Evolutionary conservation across 257 asterid species (phyloP).

Genomic region (Penstemon newberryi): DNA sequence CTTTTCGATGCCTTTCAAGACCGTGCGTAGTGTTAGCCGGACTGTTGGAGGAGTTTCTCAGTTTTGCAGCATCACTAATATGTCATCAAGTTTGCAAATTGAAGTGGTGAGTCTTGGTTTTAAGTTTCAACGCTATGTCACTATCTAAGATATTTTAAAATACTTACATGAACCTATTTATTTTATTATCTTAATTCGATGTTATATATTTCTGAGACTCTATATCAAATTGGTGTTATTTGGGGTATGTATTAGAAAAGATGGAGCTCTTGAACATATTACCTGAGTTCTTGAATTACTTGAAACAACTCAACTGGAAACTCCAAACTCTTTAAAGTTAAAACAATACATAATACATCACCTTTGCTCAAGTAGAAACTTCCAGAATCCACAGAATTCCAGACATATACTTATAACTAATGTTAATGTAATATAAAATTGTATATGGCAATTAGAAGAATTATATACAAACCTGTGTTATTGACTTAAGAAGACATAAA

Average conservation of each 20-base stretch:
- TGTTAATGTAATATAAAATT: background rate
- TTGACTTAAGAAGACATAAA: background rate
- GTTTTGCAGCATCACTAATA: conserved; percentile 67
- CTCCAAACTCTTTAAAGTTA: background rate
- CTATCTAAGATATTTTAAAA: too few relatives aligned
- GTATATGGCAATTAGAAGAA: background rate
- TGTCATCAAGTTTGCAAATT: conserved; percentile 70
- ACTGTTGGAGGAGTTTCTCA: conserved; percentile 70
- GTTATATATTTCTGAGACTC: too few relatives aligned
- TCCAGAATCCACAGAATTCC: background rate
- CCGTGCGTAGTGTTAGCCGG: conserved; percentile 69
- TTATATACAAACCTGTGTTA: background rate
- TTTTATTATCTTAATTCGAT: too few relatives aligned
- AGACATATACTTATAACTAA: background rate
- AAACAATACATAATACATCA: background rate
- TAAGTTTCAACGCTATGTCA: conserved; percentile 6
- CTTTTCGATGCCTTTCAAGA: conserved; percentile 78
- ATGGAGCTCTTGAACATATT: too few relatives aligned
- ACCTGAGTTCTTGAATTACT: too few relatives aligned
- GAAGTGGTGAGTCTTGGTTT: conserved; percentile 62
- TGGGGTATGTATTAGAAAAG: too few relatives aligned
- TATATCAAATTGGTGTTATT: too few relatives aligned
- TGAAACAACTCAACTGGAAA: background rate
- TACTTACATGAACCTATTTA: too few relatives aligned
- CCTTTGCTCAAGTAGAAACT: background rate